Conservation (phyloP, 768 basidiomycete genomes). For the Phlegmacium glaucopus region DNA sequence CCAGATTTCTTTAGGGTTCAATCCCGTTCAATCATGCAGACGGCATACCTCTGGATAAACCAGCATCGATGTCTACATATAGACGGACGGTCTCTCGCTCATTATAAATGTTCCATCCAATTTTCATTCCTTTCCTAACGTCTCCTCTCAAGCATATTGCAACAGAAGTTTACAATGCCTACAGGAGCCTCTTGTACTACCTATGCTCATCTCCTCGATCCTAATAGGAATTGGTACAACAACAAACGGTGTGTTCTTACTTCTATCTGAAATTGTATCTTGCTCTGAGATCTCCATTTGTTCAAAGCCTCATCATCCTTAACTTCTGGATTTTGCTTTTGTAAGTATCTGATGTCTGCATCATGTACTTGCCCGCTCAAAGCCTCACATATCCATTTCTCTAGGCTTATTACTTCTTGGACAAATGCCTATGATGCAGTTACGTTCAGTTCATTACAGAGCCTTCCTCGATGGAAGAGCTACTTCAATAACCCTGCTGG, state of each 20-base stretch:
- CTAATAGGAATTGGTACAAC: constrained; percentile 71
- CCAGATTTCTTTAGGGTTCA: constrained; percentile 8
- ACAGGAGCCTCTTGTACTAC: constrained; percentile 45
- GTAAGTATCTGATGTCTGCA: constrained; percentile 29
- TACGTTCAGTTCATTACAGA: constrained; percentile 81
- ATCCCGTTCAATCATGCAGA: constrained; percentile 4
- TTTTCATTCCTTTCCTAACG: constrained; percentile 29
- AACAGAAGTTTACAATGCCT: constrained; percentile 44
- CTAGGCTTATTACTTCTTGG: constrained; percentile 69
- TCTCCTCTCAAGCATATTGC: constrained; percentile 17
- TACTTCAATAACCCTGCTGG: constrained; percentile 61
- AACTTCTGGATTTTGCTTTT: constrained; percentile 70
- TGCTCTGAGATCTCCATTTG: background rate
- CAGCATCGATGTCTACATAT: constrained; percentile 18
- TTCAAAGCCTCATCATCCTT: constrained; percentile 51
- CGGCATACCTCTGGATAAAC: constrained; percentile 43
- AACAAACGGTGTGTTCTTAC: constrained; percentile 55
- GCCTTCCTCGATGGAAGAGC: constrained; percentile 55
- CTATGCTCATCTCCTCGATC: constrained; percentile 58
- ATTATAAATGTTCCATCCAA: constrained; percentile 29
- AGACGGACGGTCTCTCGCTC: constrained; percentile 8
- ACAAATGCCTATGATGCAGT: constrained; percentile 76
- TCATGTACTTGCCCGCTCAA: background rate
- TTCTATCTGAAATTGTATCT: background rate
- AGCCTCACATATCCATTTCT: background rate